Conservation (phyloP, 2,329 filamentous ascomycete genomes). For the Capronia americana region DNA sequence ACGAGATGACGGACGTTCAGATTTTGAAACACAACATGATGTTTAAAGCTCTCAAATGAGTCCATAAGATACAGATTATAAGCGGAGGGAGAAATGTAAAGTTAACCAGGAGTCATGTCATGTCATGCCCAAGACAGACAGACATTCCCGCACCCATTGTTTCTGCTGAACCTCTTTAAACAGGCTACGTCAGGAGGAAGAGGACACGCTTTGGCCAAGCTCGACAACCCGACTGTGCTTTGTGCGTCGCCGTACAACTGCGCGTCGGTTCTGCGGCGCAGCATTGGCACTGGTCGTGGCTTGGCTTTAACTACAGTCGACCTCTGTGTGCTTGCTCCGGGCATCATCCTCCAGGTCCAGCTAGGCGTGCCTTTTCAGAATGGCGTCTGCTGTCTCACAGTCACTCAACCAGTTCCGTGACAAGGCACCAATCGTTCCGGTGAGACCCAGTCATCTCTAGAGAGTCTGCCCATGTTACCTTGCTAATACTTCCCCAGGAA, state of each 20-base stretch:
- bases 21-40: constrained; percentile 52
- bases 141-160: neutral
- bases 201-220: constrained; percentile 7
- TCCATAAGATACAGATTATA: constrained; percentile 37
- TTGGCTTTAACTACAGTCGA: constrained; percentile 3
- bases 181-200: neutral
- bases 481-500: constrained; percentile 28
- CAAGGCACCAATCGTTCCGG: constrained; percentile 32
- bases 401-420: constrained; percentile 36
- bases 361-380: constrained; percentile 8
- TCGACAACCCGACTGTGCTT: neutral
- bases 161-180: neutral
- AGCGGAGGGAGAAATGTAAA: neutral
- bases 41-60: constrained; percentile 54
- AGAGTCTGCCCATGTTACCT: neutral
- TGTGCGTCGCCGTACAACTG: neutral
- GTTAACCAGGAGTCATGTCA: constrained; percentile 1
- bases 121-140: constrained; percentile 4
- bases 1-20: constrained; percentile 59
- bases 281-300: neutral
- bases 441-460: constrained; percentile 14
- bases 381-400: constrained; percentile 39
- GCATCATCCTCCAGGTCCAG: constrained; percentile 3
- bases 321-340: neutral
- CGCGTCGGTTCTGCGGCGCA: neutral